Conservation (phyloP, 306 rosid species). For the Adenanthera pavonina region DNA sequence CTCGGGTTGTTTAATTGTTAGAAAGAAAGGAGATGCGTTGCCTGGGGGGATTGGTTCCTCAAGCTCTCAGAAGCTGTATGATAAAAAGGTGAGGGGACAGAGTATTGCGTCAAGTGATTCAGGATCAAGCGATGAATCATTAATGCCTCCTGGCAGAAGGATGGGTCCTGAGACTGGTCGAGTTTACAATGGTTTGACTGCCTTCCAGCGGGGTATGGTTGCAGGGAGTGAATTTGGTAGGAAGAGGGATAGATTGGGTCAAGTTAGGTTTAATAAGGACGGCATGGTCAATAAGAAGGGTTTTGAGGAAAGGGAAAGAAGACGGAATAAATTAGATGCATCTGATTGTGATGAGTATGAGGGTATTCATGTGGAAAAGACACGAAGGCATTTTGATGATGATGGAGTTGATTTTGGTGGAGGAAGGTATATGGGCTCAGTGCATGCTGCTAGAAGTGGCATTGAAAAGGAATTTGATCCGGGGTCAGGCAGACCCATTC, state of each 20-base stretch:
- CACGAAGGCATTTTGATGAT: constrained; percentile 50
- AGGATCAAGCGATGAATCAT: constrained; percentile 71
- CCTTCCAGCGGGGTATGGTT: constrained; percentile 53
- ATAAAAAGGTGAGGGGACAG: constrained; percentile 59
- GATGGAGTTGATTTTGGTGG: constrained; percentile 58
- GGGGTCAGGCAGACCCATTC: constrained; percentile 59
- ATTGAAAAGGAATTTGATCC: constrained; percentile 63
- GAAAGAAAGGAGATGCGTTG: constrained; percentile 70
- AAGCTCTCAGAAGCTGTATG: constrained; percentile 50
- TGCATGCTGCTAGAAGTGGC: constrained; percentile 59
- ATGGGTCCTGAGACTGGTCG: constrained; percentile 72
- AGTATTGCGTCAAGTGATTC: constrained; percentile 66
- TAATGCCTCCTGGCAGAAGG: constrained; percentile 60
- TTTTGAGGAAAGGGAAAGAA: constrained; percentile 58
- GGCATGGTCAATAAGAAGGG: constrained; percentile 39
- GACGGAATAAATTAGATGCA: constrained; percentile 62
- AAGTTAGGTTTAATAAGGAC: constrained; percentile 53
- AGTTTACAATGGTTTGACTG: constrained; percentile 63
- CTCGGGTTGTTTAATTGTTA: constrained; percentile 82
- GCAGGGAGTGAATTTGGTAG: constrained; percentile 56
- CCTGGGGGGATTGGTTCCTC: constrained; percentile 63
- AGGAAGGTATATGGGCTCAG: constrained; percentile 57
- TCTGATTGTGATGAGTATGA: constrained; percentile 77
- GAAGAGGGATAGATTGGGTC: constrained; percentile 62
- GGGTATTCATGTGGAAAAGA: constrained; percentile 48